phyloP scores from a whole-genome alignment of 768 basidiomycete genomes.

The Dioszegia crocea region DNA sequence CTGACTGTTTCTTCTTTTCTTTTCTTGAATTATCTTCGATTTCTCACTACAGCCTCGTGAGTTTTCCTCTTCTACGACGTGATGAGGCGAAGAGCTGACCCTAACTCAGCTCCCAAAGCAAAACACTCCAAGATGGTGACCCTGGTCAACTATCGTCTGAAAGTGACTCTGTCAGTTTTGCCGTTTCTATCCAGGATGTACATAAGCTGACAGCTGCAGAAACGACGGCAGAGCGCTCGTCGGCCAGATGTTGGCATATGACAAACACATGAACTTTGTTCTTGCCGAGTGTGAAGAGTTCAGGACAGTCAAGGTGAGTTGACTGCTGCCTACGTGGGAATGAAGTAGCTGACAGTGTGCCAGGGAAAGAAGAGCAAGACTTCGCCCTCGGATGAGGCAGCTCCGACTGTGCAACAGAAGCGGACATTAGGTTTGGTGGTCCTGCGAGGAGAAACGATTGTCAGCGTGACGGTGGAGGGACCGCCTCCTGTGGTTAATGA shows the following conservation, averaged over 20 bases:
- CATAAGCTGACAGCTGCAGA: slow-evolving; percentile 26
- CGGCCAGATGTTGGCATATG: slow-evolving; percentile 99
- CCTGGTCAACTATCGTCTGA: slow-evolving; percentile 96
- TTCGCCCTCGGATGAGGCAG: slow-evolving; percentile 60
- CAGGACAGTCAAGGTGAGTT: slow-evolving; percentile 81
- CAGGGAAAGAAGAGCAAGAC: slow-evolving; percentile 54
- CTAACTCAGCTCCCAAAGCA: slow-evolving; percentile 67
- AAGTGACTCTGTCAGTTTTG: slow-evolving; percentile 74
- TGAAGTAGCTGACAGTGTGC: neutral
- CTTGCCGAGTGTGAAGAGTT: slow-evolving; percentile 98
- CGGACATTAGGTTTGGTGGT: slow-evolving; percentile 94
- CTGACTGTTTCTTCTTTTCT: slow-evolving; percentile 10
- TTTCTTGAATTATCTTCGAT: neutral
- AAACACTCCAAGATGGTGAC: slow-evolving; percentile 97
- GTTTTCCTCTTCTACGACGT: neutral
- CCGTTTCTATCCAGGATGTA: neutral
- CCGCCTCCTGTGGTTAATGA: slow-evolving; percentile 88
- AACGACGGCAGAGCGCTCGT: slow-evolving; percentile 88
- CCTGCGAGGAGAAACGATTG: slow-evolving; percentile 90
- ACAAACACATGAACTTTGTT: slow-evolving; percentile 99
- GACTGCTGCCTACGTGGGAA: neutral
- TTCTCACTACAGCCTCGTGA: slow-evolving; percentile 20
- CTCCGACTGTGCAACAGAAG: slow-evolving; percentile 78
- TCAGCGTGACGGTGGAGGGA: slow-evolving; percentile 89
- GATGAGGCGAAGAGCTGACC: neutral